Evolutionary conservation across 108 stramenopile species (phyloP).

Genomic region (Cyclotella choctawhatcheeana): DNA sequence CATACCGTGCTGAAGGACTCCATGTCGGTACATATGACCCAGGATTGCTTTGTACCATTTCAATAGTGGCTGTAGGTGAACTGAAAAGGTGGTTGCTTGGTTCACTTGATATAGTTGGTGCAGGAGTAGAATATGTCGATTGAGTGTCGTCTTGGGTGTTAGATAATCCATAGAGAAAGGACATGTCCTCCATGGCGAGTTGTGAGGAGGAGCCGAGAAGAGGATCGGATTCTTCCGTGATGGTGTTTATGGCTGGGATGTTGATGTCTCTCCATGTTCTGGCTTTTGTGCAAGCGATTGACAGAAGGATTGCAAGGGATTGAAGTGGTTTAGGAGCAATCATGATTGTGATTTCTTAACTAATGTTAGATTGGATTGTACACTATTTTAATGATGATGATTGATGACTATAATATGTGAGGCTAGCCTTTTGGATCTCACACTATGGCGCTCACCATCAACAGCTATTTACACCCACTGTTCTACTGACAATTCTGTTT

Average conservation of each 20-base stretch:
- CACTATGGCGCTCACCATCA: no score
- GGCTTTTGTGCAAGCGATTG: background rate
- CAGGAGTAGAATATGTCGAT: background rate
- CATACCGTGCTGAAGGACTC: slow-evolving; percentile 29
- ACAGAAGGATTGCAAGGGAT: background rate
- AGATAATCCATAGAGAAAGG: slow-evolving; percentile 14
- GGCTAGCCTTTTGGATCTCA: no score
- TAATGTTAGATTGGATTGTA: no score
- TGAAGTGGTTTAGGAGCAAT: background rate
- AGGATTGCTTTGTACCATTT: background rate
- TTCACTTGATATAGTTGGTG: slow-evolving; percentile 1
- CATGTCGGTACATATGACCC: slow-evolving; percentile 20
- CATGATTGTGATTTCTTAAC: no score
- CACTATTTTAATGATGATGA: no score
- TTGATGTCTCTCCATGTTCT: slow-evolving; percentile 39
- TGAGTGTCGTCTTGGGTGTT: slow-evolving; percentile 12
- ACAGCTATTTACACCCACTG: no score
- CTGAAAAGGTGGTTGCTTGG: slow-evolving; percentile 1
- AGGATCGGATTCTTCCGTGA: slow-evolving; percentile 31
- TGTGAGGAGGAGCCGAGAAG: slow-evolving; percentile 26
- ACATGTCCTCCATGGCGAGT: slow-evolving; percentile 36
- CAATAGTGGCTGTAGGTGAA: background rate
- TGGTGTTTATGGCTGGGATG: slow-evolving; percentile 21
- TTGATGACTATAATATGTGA: no score
- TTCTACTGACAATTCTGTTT: background rate